Conservation (phyloP, 768 basidiomycete species). For the Lenzites betulinus region DNA sequence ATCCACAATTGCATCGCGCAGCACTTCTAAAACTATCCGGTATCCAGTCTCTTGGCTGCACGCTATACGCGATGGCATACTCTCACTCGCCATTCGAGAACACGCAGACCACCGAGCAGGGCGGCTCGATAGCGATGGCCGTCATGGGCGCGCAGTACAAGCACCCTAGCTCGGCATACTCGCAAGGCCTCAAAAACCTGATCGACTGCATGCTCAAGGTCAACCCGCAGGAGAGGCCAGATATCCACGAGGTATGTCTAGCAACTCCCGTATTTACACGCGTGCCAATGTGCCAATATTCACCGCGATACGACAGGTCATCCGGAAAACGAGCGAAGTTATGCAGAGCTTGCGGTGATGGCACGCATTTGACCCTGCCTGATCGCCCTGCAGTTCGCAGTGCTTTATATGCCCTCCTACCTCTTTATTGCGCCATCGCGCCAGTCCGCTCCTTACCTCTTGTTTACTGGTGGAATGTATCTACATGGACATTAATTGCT, state of each 20-base stretch:
- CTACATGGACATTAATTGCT: slow-evolving; percentile 21
- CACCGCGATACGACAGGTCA: slow-evolving; percentile 47
- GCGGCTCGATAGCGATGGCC: slow-evolving; percentile 97
- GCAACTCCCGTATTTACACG: no score
- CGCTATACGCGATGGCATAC: slow-evolving; percentile 92
- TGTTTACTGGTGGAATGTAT: slow-evolving; percentile 18
- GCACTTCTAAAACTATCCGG: neutral
- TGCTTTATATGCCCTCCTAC: slow-evolving; percentile 7
- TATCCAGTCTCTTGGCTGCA: slow-evolving; percentile 88
- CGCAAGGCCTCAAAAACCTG: slow-evolving; percentile 76
- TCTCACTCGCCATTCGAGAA: slow-evolving; percentile 97
- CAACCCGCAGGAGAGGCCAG: slow-evolving; percentile 80
- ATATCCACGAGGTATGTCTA: slow-evolving; percentile 73
- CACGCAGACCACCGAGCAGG: slow-evolving; percentile 87
- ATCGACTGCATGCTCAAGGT: slow-evolving; percentile 86
- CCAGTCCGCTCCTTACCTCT: slow-evolving; percentile 11
- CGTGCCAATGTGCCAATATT: no score
- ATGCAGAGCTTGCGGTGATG: slow-evolving; percentile 53
- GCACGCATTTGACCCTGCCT: neutral
- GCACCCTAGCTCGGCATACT: slow-evolving; percentile 86
- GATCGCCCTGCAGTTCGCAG: neutral
- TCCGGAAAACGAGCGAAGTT: slow-evolving; percentile 63
- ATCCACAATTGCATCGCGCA: no score
- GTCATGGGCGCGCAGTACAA: slow-evolving; percentile 92
- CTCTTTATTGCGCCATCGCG: slow-evolving; percentile 1